These are phyloP conservation scores for Leccinum subgranulosum DNA, from an alignment of 768 basidiomycete species.

Conservation along the genomic window DNA sequence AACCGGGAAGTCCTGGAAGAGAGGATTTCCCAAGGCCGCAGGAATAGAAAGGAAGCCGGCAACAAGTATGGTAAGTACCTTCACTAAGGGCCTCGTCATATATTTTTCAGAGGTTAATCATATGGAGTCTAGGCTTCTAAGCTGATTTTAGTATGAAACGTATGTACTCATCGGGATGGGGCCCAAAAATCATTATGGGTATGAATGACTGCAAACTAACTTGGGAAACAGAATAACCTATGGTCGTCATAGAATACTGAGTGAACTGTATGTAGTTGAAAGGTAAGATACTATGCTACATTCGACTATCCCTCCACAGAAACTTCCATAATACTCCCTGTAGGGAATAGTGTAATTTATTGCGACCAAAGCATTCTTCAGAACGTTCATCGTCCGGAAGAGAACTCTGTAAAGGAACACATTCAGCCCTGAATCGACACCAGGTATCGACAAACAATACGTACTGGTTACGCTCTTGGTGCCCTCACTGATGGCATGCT, in stretches of 20 bases:
- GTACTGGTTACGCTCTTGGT: constrained; percentile 58
- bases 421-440: not conserved
- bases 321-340: not conserved
- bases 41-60: constrained; percentile 86
- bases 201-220: not conserved
- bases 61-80: constrained; percentile 80
- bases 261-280: not conserved
- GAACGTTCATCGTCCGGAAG: constrained; percentile 15
- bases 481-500: constrained; percentile 75
- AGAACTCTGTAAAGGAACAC: constrained; percentile 21
- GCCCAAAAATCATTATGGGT: not conserved
- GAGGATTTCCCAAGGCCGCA: constrained; percentile 74
- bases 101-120: not conserved
- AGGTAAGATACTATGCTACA: constrained; percentile 25
- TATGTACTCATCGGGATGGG: not conserved
- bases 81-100: not conserved
- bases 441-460: constrained; percentile 1
- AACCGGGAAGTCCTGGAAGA: constrained; percentile 84
- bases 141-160: not conserved
- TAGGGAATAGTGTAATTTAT: too few relatives aligned
- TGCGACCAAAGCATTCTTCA: not conserved
- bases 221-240: too few relatives aligned
- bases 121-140: constrained; percentile 22
- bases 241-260: not conserved
- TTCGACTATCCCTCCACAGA: not conserved